These are phyloP conservation scores for Prunus armeniaca DNA, from an alignment of 306 rosid genomes.

Conservation along the genomic window DNA sequence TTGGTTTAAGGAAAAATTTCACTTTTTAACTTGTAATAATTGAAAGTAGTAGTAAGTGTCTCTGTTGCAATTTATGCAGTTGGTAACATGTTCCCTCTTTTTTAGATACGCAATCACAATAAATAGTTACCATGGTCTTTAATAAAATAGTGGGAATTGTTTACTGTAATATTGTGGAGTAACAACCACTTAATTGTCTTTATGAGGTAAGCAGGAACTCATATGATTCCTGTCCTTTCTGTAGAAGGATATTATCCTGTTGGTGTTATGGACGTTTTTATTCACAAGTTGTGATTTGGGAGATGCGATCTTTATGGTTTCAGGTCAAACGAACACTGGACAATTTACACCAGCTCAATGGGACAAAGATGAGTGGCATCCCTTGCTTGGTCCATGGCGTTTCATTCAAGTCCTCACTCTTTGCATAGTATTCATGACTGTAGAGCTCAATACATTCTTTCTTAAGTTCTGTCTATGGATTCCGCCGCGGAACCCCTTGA, in stretches of 20 bases:
- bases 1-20: not conserved
- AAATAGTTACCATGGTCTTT: not conserved
- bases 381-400: slow-evolving; percentile 97
- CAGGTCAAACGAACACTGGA: slow-evolving; percentile 86
- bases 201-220: too few species aligned
- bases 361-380: slow-evolving; percentile 99
- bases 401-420: slow-evolving; percentile 90
- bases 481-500: slow-evolving; percentile 91
- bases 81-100: not conserved
- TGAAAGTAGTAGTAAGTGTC: not conserved
- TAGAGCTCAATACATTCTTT: slow-evolving; percentile 97
- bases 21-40: too few species aligned
- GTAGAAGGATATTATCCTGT: not conserved
- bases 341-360: slow-evolving; percentile 97
- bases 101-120: not conserved
- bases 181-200: too few species aligned
- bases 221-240: not conserved
- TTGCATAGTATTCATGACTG: slow-evolving; percentile 83
- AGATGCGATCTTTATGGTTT: slow-evolving; percentile 6
- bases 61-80: not conserved
- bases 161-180: too few species aligned
- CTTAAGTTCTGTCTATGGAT: slow-evolving; percentile 91
- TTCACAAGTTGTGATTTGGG: slow-evolving; percentile 1
- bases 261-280: not conserved
- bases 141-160: too few species aligned